Percentiles rank a stretch among this genome's conserved stretches.
phyloP scores from a whole-genome alignment of 805 yeast species.

The Myxozyma monticola region DNA sequence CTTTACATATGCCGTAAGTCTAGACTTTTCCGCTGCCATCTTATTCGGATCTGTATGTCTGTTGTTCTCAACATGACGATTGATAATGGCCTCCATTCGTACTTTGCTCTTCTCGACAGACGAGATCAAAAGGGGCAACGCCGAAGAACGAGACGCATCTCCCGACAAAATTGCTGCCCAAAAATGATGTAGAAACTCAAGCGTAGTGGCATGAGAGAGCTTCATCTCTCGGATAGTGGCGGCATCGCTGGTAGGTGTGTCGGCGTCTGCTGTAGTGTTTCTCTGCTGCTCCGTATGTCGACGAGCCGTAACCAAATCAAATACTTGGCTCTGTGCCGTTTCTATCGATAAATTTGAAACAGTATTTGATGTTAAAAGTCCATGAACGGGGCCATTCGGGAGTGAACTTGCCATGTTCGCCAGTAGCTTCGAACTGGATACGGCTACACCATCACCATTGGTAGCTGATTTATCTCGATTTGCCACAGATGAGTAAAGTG shows the following conservation, averaged over 20 bases:
- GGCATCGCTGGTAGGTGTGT: slow-evolving; percentile 28
- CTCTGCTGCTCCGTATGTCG: slow-evolving; percentile 26
- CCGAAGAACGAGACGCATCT: slow-evolving; percentile 45
- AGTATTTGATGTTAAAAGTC: slow-evolving; percentile 5
- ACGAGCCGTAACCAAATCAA: slow-evolving; percentile 21
- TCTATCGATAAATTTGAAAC: slow-evolving; percentile 2
- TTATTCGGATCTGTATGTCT: slow-evolving; percentile 25
- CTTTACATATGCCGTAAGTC: slow-evolving; percentile 13
- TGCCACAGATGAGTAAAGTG: background rate
- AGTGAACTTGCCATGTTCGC: background rate
- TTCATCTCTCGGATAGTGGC: slow-evolving; percentile 52
- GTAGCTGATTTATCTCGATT: background rate
- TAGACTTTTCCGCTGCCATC: slow-evolving; percentile 18
- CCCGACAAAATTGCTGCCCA: slow-evolving; percentile 62
- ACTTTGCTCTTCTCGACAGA: slow-evolving; percentile 52
- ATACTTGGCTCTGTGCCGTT: slow-evolving; percentile 20
- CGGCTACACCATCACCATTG: too few species aligned
- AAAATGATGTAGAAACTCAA: slow-evolving; percentile 74
- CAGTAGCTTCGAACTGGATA: background rate
- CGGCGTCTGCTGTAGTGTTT: slow-evolving; percentile 31
- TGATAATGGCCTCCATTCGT: slow-evolving; percentile 44
- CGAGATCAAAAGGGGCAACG: slow-evolving; percentile 49
- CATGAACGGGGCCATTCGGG: slow-evolving; percentile 8
- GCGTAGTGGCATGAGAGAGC: slow-evolving; percentile 67
- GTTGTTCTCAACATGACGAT: slow-evolving; percentile 11